Evolutionary conservation across 331 rosid species (phyloP), one percentile per base, ranked within the genome.

Genomic region (Pyrus hybrid): DNA sequence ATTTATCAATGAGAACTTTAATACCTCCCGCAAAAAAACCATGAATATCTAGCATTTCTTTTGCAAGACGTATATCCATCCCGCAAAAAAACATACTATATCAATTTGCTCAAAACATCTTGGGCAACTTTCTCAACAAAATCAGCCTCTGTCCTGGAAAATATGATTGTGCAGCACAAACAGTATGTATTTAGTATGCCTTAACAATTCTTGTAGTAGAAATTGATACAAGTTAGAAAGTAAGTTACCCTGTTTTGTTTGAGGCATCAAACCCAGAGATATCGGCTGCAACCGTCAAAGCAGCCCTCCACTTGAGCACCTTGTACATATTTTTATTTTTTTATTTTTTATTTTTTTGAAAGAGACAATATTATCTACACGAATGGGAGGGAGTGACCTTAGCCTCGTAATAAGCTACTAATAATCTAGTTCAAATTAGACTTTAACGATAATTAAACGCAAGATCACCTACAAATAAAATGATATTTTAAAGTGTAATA

Each of bases 101-200:
- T 68, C 73, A 76, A 21, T 13, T 76, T 76, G 6, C 1, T 23
- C 32, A 22, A 33, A 8, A 76, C 6, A 35, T 33, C 58, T 22
- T 16, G 9, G 14, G 65, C 73, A 28, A 80, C 41, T 62, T 26
- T 75, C 17, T 69, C 54, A 25, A 80, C 72, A 8, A 80, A 37
- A 33, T 70, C 68, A 8, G 74, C 13, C 35, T 75, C 84, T 17
- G 29, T 5, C 80, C 84, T 80, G 53, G 20, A 60, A 75, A 20
- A 33, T 2, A 69, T 12, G 43, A 16, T 25, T 6, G 58, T 60
- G 17, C 10, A 70, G 10, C 4, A n/a, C 10, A 16, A 63, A 21
- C 30, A 30, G 2, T 5, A 28, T 20, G 49, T 14, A 67, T 16
- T 68, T 1, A 57, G 35, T 29, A 67, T 22, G 21, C 11, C 21